Conservation (phyloP, 768 basidiomycete species). For the Crepidotus variabilis region DNA sequence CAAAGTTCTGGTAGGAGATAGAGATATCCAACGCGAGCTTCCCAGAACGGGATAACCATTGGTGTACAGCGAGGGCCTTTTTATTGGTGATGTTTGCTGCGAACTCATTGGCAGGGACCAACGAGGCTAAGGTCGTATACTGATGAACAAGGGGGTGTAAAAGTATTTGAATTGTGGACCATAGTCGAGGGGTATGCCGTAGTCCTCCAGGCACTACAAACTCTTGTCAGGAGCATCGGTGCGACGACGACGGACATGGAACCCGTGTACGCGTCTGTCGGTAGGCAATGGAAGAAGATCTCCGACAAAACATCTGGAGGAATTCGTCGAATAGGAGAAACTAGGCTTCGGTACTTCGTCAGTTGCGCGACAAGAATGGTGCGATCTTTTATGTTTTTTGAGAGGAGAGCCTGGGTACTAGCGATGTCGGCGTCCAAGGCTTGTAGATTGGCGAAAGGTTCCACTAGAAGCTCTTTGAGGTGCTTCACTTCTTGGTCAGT, state of each 20-base stretch:
- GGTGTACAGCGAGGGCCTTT: background rate
- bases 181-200: background rate
- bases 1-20: background rate
- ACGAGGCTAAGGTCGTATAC: too few species aligned
- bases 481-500: background rate
- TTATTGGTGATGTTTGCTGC: too few species aligned
- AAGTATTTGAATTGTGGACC: background rate
- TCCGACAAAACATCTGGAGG: background rate
- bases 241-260: background rate
- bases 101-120: too few species aligned
- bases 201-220: background rate
- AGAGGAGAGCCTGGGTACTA: background rate
- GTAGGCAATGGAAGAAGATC: conserved; percentile 3
- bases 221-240: background rate
- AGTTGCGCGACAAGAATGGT: background rate
- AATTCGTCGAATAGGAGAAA: background rate
- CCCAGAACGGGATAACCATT: background rate
- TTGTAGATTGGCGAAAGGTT: background rate
- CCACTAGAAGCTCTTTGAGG: background rate
- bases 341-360: background rate
- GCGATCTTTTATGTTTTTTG: background rate
- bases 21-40: background rate
- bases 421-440: background rate
- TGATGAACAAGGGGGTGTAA: too few species aligned
- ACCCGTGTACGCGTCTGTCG: background rate